These are phyloP conservation scores for Odonthalia washingtoniensis DNA, from an alignment of 31 red algal genomes.

Conservation along the genomic window DNA sequence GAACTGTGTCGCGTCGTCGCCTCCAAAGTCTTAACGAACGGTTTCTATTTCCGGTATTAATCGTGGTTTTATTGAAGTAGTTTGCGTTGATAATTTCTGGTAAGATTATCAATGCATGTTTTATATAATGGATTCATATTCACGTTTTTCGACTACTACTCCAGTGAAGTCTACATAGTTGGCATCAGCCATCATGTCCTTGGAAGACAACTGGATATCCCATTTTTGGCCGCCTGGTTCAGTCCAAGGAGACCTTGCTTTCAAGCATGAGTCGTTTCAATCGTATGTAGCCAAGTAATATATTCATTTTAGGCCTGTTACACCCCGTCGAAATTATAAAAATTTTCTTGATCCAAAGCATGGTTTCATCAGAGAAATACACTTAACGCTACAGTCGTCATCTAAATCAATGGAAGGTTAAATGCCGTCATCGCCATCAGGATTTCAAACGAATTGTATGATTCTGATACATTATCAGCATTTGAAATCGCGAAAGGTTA, in stretches of 20 bases:
- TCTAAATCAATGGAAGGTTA: no score
- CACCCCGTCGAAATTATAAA: neutral
- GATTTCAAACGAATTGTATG: no score
- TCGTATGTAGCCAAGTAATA: neutral
- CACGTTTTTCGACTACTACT: neutral
- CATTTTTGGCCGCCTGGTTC: neutral
- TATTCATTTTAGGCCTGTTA: neutral
- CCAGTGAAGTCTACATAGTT: neutral
- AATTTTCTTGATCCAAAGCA: neutral
- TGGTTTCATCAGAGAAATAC: no score
- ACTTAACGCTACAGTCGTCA: no score
- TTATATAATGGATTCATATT: constrained; percentile 1
- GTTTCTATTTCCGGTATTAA: neutral
- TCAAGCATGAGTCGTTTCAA: neutral
- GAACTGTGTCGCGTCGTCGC: neutral
- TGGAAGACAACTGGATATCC: neutral
- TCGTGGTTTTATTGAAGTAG: neutral
- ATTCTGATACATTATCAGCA: no score
- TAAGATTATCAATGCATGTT: neutral
- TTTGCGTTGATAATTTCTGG: neutral
- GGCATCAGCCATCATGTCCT: neutral
- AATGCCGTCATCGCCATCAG: no score
- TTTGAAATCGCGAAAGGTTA: no score
- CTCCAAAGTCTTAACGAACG: neutral
- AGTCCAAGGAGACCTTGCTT: neutral